These are phyloP conservation scores for Hirsutella minnesotensis DNA, from an alignment of 2,329 filamentous ascomycete species.

Conservation along the genomic window DNA sequence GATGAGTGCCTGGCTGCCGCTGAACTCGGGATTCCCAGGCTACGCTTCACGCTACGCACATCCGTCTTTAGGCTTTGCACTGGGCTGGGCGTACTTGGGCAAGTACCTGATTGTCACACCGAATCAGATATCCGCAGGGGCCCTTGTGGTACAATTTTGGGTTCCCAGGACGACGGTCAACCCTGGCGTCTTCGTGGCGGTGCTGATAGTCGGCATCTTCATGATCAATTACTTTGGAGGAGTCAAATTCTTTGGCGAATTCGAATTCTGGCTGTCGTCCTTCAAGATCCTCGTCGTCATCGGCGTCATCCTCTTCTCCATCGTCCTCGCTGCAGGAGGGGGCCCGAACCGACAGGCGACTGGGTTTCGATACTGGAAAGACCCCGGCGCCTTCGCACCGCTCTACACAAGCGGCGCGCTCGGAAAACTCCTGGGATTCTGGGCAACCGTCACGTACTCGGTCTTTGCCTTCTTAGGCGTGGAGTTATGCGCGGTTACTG, in stretches of 20 bases:
- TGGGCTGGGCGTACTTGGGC: slow-evolving; percentile 54
- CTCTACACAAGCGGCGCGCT: slow-evolving; percentile 13
- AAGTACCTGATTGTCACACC: slow-evolving; percentile 62
- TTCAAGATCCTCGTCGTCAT: slow-evolving; percentile 59
- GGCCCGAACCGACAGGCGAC: slow-evolving; percentile 49
- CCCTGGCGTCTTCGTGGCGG: slow-evolving; percentile 67
- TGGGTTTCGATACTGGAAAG: slow-evolving; percentile 55
- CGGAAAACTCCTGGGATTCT: slow-evolving; percentile 51
- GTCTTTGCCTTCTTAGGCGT: slow-evolving; percentile 72
- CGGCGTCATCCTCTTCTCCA: slow-evolving; percentile 51
- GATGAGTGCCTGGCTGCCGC: slow-evolving; percentile 74
- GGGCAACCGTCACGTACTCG: slow-evolving; percentile 62
- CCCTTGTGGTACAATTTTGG: slow-evolving; percentile 73
- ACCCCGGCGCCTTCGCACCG: slow-evolving; percentile 37
- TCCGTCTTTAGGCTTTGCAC: slow-evolving; percentile 66
- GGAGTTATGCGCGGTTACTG: slow-evolving; percentile 66
- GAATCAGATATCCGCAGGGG: slow-evolving; percentile 72
- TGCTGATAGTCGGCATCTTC: slow-evolving; percentile 52
- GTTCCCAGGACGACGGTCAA: slow-evolving; percentile 53
- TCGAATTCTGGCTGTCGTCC: slow-evolving; percentile 49
- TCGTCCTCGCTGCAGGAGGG: slow-evolving; percentile 53
- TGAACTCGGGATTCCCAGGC: slow-evolving; percentile 68
- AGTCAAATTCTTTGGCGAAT: slow-evolving; percentile 56
- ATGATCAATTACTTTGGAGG: slow-evolving; percentile 51
- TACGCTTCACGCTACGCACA: slow-evolving; percentile 73